Evolutionary conservation across 768 basidiomycete genomes (phyloP).

Genomic region (Boletus rex-veris): DNA sequence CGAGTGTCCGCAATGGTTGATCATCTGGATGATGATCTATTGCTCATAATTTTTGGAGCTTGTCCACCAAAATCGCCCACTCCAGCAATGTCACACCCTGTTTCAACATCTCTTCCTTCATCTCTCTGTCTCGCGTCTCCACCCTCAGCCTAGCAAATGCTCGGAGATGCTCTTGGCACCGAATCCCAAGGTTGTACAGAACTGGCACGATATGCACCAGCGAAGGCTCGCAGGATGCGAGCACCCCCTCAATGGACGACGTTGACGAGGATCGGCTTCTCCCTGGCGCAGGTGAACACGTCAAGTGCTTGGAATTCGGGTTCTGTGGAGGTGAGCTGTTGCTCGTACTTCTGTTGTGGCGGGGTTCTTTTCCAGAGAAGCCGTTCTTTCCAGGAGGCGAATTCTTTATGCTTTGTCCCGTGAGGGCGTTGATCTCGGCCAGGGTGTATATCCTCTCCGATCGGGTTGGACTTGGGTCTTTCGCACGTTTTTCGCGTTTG

Average conservation of each 20-base stretch:
- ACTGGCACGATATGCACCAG: slow-evolving; percentile 59
- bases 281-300: slow-evolving; percentile 5
- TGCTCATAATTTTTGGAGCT: slow-evolving; percentile 40
- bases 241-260: slow-evolving; percentile 47
- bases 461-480: slow-evolving; percentile 28
- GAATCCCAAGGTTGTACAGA: slow-evolving; percentile 56
- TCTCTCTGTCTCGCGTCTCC: slow-evolving; percentile 63
- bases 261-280: slow-evolving; percentile 35
- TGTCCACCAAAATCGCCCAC: slow-evolving; percentile 76
- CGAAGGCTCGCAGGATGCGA: slow-evolving; percentile 62
- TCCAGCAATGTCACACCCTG: slow-evolving; percentile 70
- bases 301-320: slow-evolving; percentile 7
- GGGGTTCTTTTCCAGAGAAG: slow-evolving; percentile 6
- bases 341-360: slow-evolving; percentile 14
- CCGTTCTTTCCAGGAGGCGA: slow-evolving; percentile 24
- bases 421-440: slow-evolving; percentile 32
- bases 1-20: no score
- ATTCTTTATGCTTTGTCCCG: slow-evolving; percentile 23
- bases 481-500: slow-evolving; percentile 11
- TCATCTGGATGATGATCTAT: background rate
- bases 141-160: slow-evolving; percentile 61
- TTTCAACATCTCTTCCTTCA: slow-evolving; percentile 66
- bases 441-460: slow-evolving; percentile 35
- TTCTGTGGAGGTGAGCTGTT: slow-evolving; percentile 22
- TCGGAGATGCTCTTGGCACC: slow-evolving; percentile 55